Evolutionary conservation across 345 rosid genomes (phyloP), one percentile per base, ranked within the genome.

Genomic region (Lepidium aucheri): DNA sequence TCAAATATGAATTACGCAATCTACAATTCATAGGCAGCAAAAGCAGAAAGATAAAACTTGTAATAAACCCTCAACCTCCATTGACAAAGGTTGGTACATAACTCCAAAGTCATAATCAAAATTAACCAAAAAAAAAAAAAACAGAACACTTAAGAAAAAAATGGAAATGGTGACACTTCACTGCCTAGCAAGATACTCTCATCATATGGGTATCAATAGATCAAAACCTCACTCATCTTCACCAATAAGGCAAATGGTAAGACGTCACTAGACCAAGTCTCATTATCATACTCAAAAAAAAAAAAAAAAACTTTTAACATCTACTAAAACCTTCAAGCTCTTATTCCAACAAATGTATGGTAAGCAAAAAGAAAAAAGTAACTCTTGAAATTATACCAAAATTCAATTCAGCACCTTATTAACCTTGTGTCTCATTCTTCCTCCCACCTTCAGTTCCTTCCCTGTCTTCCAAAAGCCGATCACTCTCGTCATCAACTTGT

Each of bases 371-470:
- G 17, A 41, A 17, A 67, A 17, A 67, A 33, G n/a, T n/a, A 10
- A 34, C 3, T 7, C 11, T 20, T 13, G 4, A 44, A 55, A 8
- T 13, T 18, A 34, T 6, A 28, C 22, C 34, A 68, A 20, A 34
- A 34, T 14, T 47, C 30, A 49, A 22, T 11, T 13, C 73, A 14
- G 33, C 20, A 60, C 40, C 20, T 30, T 41, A 68, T 72, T 70
- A 89, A 67, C 81, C 72, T 33, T 79, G 82, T 9, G 95, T 74
- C 35, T 87, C 95, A 5, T 62, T 80, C 81, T 82, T 92, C 85
- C 77, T 88, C 18, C 67, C 81, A 22, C 53, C 73, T 53, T 82
- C 96, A 39, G 58, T 70, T 3, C 74, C 84, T 53, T 76, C 80
- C 61, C 65, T 82, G 20, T 79, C 78, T 55, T 79, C 84, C 77